Base-by-base conservation (phyloP, 139 green algal species). In the Tetradesmus obliquus region DNA sequence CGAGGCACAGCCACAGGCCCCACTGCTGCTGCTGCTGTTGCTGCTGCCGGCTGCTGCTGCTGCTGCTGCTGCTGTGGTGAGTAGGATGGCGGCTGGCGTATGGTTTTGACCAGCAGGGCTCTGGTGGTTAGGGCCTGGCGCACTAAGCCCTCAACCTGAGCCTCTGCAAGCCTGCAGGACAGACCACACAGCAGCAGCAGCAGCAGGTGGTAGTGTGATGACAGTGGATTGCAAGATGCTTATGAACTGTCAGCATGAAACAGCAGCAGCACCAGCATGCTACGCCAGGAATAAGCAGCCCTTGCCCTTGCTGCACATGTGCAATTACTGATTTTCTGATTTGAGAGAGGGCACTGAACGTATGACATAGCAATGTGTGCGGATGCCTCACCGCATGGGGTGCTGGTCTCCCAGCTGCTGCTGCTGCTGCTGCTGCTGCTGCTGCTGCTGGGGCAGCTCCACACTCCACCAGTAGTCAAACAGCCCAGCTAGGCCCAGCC, bases 381-480 rank as follows among this genome's bases (percentile, higher is more conserved):
- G 0, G 32, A 45, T 45, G 32, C 32, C 80, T 57, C 17, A 89
- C 86, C 86, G 45, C n/a, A 81, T 62, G 1, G 19, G 7, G n/a
- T 90, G 86, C 69, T 71, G 32, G 22, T 87, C 84, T 55, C 84
- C 57, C 55, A 84, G 53, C 76, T 71, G 89, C 84, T 72, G 55
- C 71, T 86, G 81, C 84, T 55, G 57, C 88, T 72, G 53, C 84
- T 55, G 57, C 88, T 72, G 53, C 51, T 45, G 3, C 89, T 13
- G 66, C 88, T 17, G 15, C 62, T 45, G 81, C 88, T 60, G 57
- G 5, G 95, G 92, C 82, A 95, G 62, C 51, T 17, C 53, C 6
- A 97, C 92, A 12, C 91, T 88, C 92, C 93, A 97, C 54, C 93
- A 88, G 93, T 96, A 96, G 92, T 98, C 96, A 74, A 94, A 97